Percentiles rank a stretch among this genome's conserved stretches.
phyloP scores from a whole-genome alignment of 805 yeast genomes.

The Candida ovalis region DNA sequence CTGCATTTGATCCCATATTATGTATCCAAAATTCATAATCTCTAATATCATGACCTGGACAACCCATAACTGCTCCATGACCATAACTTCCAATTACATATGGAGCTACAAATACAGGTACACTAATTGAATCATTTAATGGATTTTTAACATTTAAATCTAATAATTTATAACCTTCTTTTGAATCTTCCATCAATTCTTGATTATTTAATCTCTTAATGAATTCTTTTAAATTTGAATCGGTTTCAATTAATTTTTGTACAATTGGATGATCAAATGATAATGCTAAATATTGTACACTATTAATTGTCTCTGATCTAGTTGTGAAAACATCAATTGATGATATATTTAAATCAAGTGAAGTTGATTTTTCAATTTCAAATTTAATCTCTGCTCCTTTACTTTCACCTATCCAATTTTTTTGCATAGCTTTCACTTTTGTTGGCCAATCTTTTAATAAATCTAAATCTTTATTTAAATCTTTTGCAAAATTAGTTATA shows the following conservation, averaged over 20 bases:
- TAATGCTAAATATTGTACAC: slow-evolving; percentile 80
- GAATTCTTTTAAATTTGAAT: slow-evolving; percentile 43
- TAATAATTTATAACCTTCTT: slow-evolving; percentile 55
- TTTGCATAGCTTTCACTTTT: slow-evolving; percentile 86
- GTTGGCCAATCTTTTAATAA: slow-evolving; percentile 76
- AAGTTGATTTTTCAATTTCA: slow-evolving; percentile 17
- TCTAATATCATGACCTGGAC: slow-evolving; percentile 89
- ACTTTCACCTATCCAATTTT: slow-evolving; percentile 90
- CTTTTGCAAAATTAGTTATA: slow-evolving; percentile 77
- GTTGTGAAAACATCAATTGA: slow-evolving; percentile 70
- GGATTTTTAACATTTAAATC: slow-evolving; percentile 55
- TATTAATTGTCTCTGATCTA: slow-evolving; percentile 81
- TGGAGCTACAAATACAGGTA: slow-evolving; percentile 88
- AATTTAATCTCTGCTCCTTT: slow-evolving; percentile 72
- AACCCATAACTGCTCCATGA: slow-evolving; percentile 96
- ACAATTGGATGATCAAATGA: slow-evolving; percentile 69
- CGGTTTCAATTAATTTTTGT: slow-evolving; percentile 31
- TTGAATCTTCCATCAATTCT: slow-evolving; percentile 38
- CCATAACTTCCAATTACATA: slow-evolving; percentile 85
- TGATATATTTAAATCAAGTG: slow-evolving; percentile 13
- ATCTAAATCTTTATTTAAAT: slow-evolving; percentile 60
- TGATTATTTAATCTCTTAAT: slow-evolving; percentile 35
- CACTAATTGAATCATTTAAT: slow-evolving; percentile 35
- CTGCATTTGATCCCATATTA: slow-evolving; percentile 46
- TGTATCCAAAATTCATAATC: slow-evolving; percentile 77